These are phyloP conservation scores for Cladosporium sphaerospermum DNA, from an alignment of 2,329 filamentous ascomycete genomes.

Conservation along the genomic window DNA sequence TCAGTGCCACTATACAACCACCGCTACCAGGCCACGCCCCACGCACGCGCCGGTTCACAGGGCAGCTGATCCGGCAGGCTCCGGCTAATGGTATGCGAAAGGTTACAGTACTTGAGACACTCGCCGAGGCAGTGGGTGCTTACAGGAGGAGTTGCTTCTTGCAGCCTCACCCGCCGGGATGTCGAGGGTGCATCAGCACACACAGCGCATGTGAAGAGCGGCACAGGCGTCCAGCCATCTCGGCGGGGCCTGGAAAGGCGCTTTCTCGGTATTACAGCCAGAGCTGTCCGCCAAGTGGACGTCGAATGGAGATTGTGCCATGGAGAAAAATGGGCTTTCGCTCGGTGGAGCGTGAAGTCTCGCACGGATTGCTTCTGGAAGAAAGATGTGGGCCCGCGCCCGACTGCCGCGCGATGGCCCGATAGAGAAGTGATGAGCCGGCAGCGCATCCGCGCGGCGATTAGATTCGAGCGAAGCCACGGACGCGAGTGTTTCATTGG, in stretches of 20 bases:
- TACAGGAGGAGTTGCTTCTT: background rate
- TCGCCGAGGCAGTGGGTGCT: background rate
- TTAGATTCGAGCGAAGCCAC: background rate
- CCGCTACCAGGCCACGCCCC: background rate
- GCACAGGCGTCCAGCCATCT: too few species aligned
- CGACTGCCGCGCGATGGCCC: background rate
- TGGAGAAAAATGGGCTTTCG: background rate
- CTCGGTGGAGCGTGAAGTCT: background rate
- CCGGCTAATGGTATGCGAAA: background rate
- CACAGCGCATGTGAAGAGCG: background rate
- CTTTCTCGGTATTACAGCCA: slow-evolving; percentile 5
- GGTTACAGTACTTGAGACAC: background rate
- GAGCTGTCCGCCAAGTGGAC: background rate
- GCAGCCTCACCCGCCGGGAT: background rate
- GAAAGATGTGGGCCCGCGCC: too few species aligned
- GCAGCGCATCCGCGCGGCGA: slow-evolving; percentile 6
- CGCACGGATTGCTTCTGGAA: slow-evolving; percentile 1
- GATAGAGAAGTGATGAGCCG: background rate
- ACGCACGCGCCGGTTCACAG: background rate
- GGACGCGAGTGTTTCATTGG: background rate
- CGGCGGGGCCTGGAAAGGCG: slow-evolving; percentile 5
- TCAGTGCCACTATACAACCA: too few species aligned
- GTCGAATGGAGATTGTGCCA: slow-evolving; percentile 1
- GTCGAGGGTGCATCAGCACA: too few species aligned
- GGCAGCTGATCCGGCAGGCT: slow-evolving; percentile 1